phyloP scores from a whole-genome alignment of 441 rosid genomes.

The Biscutella laevigata region DNA sequence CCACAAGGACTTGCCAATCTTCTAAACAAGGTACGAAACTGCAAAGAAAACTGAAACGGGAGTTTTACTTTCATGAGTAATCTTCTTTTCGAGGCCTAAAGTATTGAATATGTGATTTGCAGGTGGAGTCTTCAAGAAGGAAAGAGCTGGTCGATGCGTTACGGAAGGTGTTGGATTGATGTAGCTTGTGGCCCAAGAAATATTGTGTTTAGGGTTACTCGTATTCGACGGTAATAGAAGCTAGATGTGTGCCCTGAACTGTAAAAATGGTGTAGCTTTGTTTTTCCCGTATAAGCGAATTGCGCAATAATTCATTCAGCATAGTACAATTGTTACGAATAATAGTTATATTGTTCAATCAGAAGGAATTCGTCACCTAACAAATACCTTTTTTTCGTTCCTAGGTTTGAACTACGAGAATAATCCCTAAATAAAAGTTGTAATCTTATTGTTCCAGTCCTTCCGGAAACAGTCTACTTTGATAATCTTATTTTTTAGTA shows the following conservation, averaged over 20 bases:
- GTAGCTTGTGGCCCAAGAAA: slow-evolving; percentile 10
- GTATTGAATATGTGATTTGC: slow-evolving; percentile 30
- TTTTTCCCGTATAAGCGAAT: not conserved
- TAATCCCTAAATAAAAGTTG: too few species aligned
- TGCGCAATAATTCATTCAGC: slow-evolving; percentile 2
- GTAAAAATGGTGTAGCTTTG: slow-evolving; percentile 22
- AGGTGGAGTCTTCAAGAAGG: slow-evolving; percentile 81
- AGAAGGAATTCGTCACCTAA: too few species aligned
- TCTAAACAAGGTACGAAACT: slow-evolving; percentile 59
- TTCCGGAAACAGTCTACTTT: too few species aligned
- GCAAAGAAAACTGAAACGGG: slow-evolving; percentile 3
- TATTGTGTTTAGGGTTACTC: not conserved
- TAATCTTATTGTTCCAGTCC: too few species aligned
- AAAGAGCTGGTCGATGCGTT: slow-evolving; percentile 48
- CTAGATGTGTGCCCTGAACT: not conserved
- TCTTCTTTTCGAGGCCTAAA: slow-evolving; percentile 5
- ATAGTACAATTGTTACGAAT: too few species aligned
- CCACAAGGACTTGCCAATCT: slow-evolving; percentile 88
- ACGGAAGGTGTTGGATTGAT: slow-evolving; percentile 55
- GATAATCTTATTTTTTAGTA: too few species aligned
- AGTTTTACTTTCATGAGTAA: slow-evolving; percentile 7
- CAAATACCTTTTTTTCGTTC: too few species aligned
- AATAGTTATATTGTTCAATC: too few species aligned
- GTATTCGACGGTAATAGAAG: not conserved
- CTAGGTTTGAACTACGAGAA: too few species aligned